Conservation (phyloP, 2,329 filamentous ascomycete species). For the Coniella vitis region DNA sequence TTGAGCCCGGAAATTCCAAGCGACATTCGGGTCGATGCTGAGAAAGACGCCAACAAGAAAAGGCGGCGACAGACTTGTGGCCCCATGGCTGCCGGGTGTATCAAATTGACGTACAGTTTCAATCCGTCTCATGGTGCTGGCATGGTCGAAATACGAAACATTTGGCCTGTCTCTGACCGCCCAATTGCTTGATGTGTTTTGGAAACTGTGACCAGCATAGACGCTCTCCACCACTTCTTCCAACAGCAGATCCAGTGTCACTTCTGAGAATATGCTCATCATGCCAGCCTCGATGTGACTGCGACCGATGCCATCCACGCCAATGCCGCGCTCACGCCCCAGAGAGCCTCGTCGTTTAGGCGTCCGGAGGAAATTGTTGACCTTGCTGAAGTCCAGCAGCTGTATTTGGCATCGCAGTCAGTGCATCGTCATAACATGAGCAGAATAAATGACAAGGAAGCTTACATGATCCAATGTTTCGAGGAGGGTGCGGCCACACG, state of each 20-base stretch:
- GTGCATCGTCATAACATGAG: no score
- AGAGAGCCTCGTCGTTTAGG: background rate
- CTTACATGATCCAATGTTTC: constrained; percentile 39
- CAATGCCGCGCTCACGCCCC: background rate
- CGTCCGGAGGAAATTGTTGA: constrained; percentile 27
- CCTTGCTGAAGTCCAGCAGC: constrained; percentile 43
- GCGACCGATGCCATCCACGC: background rate
- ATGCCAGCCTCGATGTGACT: constrained; percentile 15
- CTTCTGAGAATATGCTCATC: constrained; percentile 25
- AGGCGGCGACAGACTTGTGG: background rate
- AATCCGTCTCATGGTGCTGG: background rate
- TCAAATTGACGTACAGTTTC: constrained; percentile 4
- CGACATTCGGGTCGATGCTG: constrained; percentile 32
- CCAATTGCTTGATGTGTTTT: constrained; percentile 6
- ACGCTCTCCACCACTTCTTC: constrained; percentile 31
- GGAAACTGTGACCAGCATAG: constrained; percentile 28
- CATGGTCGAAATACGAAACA: constrained; percentile 4
- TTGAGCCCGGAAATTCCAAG: constrained; percentile 46
- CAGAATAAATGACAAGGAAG: background rate
- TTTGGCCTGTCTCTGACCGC: background rate
- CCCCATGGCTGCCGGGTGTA: background rate
- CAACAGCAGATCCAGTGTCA: constrained; percentile 25
- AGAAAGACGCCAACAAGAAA: constrained; percentile 31
- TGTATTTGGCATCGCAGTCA: no score
- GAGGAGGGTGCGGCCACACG: constrained; percentile 40